Conservation (phyloP, 2,329 filamentous ascomycete genomes). For the Oidium heveae region DNA sequence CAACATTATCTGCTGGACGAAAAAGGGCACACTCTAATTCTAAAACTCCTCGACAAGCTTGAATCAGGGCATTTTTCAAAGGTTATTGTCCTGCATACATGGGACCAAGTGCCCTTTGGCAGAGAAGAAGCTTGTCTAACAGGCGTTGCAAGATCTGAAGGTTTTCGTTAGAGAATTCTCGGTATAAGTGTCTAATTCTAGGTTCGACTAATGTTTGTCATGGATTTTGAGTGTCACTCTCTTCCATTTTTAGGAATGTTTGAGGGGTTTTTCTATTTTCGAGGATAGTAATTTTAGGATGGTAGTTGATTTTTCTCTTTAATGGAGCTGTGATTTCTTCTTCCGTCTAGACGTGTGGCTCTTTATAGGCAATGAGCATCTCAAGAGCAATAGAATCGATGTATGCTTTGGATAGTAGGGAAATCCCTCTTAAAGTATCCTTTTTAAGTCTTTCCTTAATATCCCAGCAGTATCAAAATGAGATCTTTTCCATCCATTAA, state of each 20-base stretch:
- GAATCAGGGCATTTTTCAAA: background rate
- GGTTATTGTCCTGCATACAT: background rate
- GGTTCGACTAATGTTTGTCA: background rate
- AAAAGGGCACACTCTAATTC: background rate
- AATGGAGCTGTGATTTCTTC: background rate
- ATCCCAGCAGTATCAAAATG: background rate
- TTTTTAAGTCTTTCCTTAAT: background rate
- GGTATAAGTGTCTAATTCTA: too few species aligned
- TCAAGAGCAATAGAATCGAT: background rate
- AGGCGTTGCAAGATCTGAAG: background rate
- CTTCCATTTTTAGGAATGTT: background rate
- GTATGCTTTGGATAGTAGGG: background rate
- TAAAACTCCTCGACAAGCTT: background rate
- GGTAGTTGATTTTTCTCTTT: background rate
- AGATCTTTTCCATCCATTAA: background rate
- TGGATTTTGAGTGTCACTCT: background rate
- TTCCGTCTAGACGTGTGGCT: background rate
- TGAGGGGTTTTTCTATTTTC: background rate
- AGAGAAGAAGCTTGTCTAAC: background rate
- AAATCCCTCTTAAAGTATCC: background rate
- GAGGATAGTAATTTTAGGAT: background rate
- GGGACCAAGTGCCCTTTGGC: background rate
- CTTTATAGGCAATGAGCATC: background rate
- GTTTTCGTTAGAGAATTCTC: background rate
- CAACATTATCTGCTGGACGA: background rate